These are phyloP conservation scores for Allium sativum DNA, from an alignment of 106 monocot species.

Conservation along the genomic window DNA sequence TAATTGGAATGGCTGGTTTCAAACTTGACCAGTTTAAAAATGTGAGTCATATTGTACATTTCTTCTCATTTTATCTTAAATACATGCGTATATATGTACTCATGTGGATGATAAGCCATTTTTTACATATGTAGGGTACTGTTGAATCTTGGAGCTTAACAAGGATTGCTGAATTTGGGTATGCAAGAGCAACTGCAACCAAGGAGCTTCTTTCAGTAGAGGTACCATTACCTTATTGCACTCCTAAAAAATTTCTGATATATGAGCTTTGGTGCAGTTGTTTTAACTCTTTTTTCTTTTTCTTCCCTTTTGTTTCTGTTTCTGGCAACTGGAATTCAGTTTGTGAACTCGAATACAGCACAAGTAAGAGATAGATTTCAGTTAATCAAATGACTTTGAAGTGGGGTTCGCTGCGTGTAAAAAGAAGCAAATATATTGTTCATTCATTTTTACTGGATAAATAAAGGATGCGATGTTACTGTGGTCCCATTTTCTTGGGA, in stretches of 20 bases:
- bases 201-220: slow-evolving; percentile 29
- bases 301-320: background rate
- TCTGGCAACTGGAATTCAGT: background rate
- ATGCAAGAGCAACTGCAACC: slow-evolving; percentile 42
- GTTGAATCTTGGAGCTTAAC: slow-evolving; percentile 46
- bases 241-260: background rate
- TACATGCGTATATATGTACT: background rate
- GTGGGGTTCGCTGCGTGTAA: too few species aligned
- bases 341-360: slow-evolving; percentile 19
- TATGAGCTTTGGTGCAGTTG: background rate
- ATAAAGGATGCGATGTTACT: too few species aligned
- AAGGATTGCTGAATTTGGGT: slow-evolving; percentile 54
- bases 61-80: background rate
- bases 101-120: background rate
- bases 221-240: slow-evolving; percentile 16
- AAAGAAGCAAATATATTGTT: too few species aligned
- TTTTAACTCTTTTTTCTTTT: background rate
- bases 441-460: too few species aligned
- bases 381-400: slow-evolving; percentile 4
- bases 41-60: slow-evolving; percentile 16
- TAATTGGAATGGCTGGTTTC: slow-evolving; percentile 72
- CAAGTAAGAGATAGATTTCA: slow-evolving; percentile 15
- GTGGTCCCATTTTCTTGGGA: too few species aligned
- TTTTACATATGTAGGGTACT: slow-evolving; percentile 4
- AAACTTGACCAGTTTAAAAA: slow-evolving; percentile 35